Evolutionary conservation across 23 red algal genomes (phyloP).

Genomic region (Pyropia yezoensis): DNA sequence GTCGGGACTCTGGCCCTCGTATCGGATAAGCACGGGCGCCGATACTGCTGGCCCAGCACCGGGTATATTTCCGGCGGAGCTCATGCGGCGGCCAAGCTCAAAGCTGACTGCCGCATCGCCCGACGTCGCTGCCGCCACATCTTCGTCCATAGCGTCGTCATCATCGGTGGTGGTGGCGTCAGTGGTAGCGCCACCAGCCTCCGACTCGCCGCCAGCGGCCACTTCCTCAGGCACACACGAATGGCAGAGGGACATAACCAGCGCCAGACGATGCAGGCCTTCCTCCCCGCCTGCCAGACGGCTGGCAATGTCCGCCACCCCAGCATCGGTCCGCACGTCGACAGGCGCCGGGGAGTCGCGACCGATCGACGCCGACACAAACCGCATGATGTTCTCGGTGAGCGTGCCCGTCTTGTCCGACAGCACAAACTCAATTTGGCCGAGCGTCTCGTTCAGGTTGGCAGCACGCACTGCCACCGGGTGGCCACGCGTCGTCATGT

Average conservation of each 20-base stretch:
- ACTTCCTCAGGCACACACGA: slow-evolving; percentile 49
- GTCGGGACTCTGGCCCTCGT: slow-evolving; percentile 13
- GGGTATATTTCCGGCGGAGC: too few species aligned
- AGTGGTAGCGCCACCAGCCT: neutral
- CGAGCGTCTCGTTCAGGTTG: slow-evolving; percentile 22
- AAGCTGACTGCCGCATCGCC: too few species aligned
- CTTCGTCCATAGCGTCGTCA: slow-evolving; percentile 5
- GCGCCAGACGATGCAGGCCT: slow-evolving; percentile 17
- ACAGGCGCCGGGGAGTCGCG: too few species aligned
- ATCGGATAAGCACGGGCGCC: neutral
- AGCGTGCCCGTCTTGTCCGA: slow-evolving; percentile 41
- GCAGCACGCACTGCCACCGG: slow-evolving; percentile 9
- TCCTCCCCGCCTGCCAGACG: slow-evolving; percentile 1
- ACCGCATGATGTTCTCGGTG: slow-evolving; percentile 25
- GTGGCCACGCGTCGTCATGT: neutral
- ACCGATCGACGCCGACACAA: slow-evolving; percentile 19
- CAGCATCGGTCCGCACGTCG: too few species aligned
- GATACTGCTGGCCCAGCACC: too few species aligned
- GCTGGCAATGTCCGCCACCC: neutral
- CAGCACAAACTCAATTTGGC: slow-evolving; percentile 10
- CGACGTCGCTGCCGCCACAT: too few species aligned
- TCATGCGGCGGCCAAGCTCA: too few species aligned
- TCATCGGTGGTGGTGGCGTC: neutral
- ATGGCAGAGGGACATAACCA: slow-evolving; percentile 84
- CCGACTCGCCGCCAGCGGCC: slow-evolving; percentile 2